Conservation (phyloP, 208 protist genomes). For the Trypanosoma mega region DNA sequence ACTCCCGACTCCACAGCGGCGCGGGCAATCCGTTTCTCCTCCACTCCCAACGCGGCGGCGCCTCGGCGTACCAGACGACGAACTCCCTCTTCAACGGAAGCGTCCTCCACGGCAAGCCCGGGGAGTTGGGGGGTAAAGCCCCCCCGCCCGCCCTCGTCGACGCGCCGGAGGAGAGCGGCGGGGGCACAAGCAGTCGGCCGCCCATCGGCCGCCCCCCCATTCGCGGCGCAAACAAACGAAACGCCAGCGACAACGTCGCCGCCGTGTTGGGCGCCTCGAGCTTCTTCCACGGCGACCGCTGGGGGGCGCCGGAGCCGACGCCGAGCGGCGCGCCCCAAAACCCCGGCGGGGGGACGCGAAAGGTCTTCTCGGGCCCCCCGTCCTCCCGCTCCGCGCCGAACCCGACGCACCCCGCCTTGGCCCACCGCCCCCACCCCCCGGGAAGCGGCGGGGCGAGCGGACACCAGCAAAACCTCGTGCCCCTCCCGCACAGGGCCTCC, state of each 20-base stretch:
- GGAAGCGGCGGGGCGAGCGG: slow-evolving; percentile 8
- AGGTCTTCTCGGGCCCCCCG: slow-evolving; percentile 24
- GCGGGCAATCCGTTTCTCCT: background rate
- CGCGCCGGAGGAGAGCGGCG: background rate
- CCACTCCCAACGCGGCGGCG: slow-evolving; percentile 5
- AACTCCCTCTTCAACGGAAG: slow-evolving; percentile 25
- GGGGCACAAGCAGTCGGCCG: background rate
- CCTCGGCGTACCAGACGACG: slow-evolving; percentile 20
- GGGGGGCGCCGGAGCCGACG: no score
- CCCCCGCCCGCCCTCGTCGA: no score
- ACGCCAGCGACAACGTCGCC: slow-evolving; percentile 24
- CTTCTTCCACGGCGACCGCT: background rate
- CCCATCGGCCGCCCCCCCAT: background rate
- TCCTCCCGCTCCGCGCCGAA: slow-evolving; percentile 10
- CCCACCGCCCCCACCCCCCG: slow-evolving; percentile 18
- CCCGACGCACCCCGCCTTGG: background rate
- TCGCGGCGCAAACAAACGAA: slow-evolving; percentile 3
- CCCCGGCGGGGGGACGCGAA: slow-evolving; percentile 8
- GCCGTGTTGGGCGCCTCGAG: slow-evolving; percentile 8
- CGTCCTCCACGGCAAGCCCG: background rate
- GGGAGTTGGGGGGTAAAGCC: background rate
- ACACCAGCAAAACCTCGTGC: background rate
- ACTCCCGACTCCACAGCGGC: background rate
- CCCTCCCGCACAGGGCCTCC: background rate
- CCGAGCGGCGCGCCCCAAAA: background rate